These are phyloP conservation scores for Xerocomus potaroensis DNA, from an alignment of 768 basidiomycete species.

Conservation along the genomic window DNA sequence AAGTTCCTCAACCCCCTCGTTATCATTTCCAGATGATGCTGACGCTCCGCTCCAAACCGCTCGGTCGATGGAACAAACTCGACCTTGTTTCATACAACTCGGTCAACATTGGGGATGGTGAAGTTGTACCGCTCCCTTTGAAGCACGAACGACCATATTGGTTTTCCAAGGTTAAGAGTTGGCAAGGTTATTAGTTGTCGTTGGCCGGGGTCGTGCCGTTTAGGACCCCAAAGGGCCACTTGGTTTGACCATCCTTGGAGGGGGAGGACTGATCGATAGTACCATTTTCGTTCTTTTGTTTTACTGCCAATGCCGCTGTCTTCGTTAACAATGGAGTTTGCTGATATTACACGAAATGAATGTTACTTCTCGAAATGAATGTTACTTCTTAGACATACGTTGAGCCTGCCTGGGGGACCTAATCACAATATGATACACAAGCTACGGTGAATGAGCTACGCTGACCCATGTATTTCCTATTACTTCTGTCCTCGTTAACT, in stretches of 20 bases:
- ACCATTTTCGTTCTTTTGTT: too few species aligned
- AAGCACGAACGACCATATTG: slow-evolving; percentile 89
- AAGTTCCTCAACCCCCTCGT: slow-evolving; percentile 29
- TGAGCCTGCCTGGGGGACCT: not conserved
- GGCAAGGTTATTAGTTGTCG: slow-evolving; percentile 28
- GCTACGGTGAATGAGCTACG: slow-evolving; percentile 20
- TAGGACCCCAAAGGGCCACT: not conserved
- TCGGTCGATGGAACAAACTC: slow-evolving; percentile 79
- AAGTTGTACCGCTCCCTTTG: slow-evolving; percentile 60
- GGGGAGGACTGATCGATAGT: not conserved
- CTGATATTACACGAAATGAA: too few species aligned
- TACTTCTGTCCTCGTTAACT: slow-evolving; percentile 29
- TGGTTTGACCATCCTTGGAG: not conserved
- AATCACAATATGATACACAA: slow-evolving; percentile 31
- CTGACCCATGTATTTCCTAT: slow-evolving; percentile 25
- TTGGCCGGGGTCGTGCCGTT: not conserved
- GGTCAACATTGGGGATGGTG: slow-evolving; percentile 71
- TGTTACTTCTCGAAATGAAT: too few species aligned
- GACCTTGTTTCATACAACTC: slow-evolving; percentile 72
- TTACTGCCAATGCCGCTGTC: too few species aligned
- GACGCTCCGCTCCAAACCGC: slow-evolving; percentile 63
- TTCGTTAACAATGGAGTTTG: too few species aligned
- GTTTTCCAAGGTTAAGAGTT: slow-evolving; percentile 88
- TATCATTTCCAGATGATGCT: slow-evolving; percentile 77
- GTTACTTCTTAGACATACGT: too few species aligned